These are phyloP conservation scores for Populus pruinosa DNA, from an alignment of 345 rosid genomes.

Conservation along the genomic window DNA sequence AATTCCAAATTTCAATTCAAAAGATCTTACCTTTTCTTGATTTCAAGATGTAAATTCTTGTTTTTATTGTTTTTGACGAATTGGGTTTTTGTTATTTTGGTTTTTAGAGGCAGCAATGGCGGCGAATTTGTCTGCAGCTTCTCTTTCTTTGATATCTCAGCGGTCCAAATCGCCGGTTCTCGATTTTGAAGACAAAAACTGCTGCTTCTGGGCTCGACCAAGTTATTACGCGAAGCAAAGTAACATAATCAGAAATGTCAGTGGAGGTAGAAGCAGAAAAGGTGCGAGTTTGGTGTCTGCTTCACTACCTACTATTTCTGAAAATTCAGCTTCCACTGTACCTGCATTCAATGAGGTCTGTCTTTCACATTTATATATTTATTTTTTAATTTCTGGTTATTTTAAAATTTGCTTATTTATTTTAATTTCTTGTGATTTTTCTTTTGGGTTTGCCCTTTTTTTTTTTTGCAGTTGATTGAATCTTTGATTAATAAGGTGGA, in stretches of 20 bases:
- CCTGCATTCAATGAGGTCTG: slow-evolving; percentile 49
- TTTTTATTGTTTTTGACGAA: background rate
- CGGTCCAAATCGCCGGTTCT: background rate
- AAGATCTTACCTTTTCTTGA: background rate
- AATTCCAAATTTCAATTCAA: background rate
- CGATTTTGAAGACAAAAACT: background rate
- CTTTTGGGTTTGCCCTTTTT: background rate
- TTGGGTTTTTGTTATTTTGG: background rate
- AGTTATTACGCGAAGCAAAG: background rate
- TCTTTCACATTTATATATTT: background rate
- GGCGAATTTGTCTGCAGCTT: background rate
- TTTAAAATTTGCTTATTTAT: background rate
- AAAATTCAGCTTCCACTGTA: slow-evolving; percentile 22
- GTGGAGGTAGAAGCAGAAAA: background rate
- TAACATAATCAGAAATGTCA: background rate
- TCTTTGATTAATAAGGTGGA: slow-evolving; percentile 59
- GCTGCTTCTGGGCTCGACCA: background rate
- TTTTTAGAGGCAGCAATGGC: background rate
- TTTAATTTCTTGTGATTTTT: background rate
- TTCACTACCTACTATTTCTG: slow-evolving; percentile 27
- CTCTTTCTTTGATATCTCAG: background rate
- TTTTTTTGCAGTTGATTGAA: slow-evolving; percentile 50
- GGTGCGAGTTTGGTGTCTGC: slow-evolving; percentile 13
- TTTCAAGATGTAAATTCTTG: background rate
- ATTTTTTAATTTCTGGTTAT: background rate